phyloP scores from a whole-genome alignment of 1,139 yeast species.

The Lodderomyces orthopsilosis region DNA sequence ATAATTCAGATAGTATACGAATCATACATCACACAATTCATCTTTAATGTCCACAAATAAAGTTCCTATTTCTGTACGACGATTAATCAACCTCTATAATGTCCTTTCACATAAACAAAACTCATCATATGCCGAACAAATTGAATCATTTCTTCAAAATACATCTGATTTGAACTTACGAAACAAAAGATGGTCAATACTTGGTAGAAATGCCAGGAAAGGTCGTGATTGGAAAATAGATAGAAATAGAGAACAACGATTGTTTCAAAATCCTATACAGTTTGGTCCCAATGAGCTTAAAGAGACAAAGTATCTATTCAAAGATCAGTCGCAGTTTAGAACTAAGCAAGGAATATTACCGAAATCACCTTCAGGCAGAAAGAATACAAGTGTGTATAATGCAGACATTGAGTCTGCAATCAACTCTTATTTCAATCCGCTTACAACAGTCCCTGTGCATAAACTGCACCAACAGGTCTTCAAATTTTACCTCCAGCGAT shows the following conservation, averaged over 20 bases:
- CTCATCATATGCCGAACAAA: neutral
- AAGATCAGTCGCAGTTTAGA: neutral
- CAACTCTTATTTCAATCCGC: conserved; percentile 24
- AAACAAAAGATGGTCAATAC: conserved; percentile 2
- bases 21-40: neutral
- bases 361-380: neutral
- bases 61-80: conserved; percentile 6
- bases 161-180: conserved; percentile 3
- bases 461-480: conserved; percentile 18
- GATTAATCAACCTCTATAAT: conserved; percentile 4
- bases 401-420: conserved; percentile 12
- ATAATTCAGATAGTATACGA: neutral
- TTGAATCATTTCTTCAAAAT: neutral
- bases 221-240: neutral
- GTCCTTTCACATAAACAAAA: conserved; percentile 1
- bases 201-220: conserved; percentile 5
- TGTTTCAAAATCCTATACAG: conserved; percentile 7
- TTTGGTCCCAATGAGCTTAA: conserved; percentile 9
- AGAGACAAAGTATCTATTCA: conserved; percentile 7
- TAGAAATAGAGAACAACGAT: neutral
- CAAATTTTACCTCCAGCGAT: conserved; percentile 29
- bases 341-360: conserved; percentile 2
- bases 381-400: neutral
- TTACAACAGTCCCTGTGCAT: conserved; percentile 15
- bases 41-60: neutral